Evolutionary conservation across 495 filamentous ascomycete genomes (phyloP), one percentile per base, ranked within the genome.

Genomic region (Ramalina intermedia): DNA sequence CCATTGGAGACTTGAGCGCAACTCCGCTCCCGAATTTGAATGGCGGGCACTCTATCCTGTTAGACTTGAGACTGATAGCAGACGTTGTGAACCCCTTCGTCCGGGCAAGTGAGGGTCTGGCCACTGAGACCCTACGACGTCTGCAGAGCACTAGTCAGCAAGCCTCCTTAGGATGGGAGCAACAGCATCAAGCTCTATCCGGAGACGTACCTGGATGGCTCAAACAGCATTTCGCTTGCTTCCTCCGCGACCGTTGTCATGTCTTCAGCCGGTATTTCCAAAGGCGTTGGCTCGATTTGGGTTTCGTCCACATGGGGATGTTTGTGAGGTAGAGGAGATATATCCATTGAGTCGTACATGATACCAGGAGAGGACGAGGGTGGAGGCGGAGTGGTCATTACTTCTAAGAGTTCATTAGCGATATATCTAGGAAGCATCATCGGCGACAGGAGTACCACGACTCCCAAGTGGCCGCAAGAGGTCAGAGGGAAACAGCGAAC

Each of bases 241-340:
- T n/a, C 43, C 18, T 50, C 56, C 12, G 37, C 37, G 20, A 13
- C 23, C 7, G 27, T 23, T 36, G 47, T 59, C 8, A 71, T 59
- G 24, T 70, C 67, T 49, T 81, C 78, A 45, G 76, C 60, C 3
- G 76, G 75, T 9, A 70, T 66, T 12, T 73, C 73, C 26, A 70
- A 67, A 0, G 82, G 79, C 1, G 77, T 80, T 2, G 87, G 84
- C 49, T 82, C 78, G 23, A 85, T 63, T 51, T 82, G 71, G 5
- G 69, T 67, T 12, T 65, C 60, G 41, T 69, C 58, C 35, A 66
- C 62, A 57, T 80, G 87, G 9, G 85, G 72, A 20, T 75, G 72
- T 68, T 96, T 98, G 63, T 94, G 90, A 12, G 89, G 91, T 37
- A 96, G 66, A 12, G 91, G 91, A 18, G 89, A 95, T 66, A 94